These are phyloP conservation scores for Curvularia hawaiiensis DNA, from an alignment of 2,329 filamentous ascomycete genomes.

Conservation along the genomic window DNA sequence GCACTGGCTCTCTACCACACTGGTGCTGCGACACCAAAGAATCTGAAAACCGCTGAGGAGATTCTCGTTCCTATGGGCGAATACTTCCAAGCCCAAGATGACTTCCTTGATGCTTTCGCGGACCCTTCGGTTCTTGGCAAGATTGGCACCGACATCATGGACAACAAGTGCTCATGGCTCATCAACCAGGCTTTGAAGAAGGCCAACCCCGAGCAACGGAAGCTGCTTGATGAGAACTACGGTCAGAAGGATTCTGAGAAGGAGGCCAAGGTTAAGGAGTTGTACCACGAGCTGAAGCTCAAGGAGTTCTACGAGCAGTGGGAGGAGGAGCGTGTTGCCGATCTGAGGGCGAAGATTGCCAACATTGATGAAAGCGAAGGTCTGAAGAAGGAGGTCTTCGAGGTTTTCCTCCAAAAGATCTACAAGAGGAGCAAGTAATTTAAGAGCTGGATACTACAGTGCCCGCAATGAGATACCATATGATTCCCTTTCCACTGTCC, in stretches of 20 bases:
- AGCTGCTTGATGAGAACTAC: slow-evolving; percentile 89
- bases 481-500: not conserved
- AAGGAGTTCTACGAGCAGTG: slow-evolving; percentile 85
- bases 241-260: slow-evolving; percentile 84
- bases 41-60: slow-evolving; percentile 85
- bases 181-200: slow-evolving; percentile 90
- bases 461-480: not conserved
- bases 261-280: slow-evolving; percentile 84
- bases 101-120: slow-evolving; percentile 98
- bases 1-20: slow-evolving; percentile 87
- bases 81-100: slow-evolving; percentile 99
- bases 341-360: slow-evolving; percentile 76
- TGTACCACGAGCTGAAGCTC: slow-evolving; percentile 85
- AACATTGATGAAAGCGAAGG: slow-evolving; percentile 84
- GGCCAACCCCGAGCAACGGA: slow-evolving; percentile 82
- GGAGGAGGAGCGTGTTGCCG: slow-evolving; percentile 84
- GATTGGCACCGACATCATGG: slow-evolving; percentile 97
- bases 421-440: slow-evolving; percentile 94
- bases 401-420: slow-evolving; percentile 91
- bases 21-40: slow-evolving; percentile 81
- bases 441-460: not conserved
- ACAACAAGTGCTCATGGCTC: slow-evolving; percentile 99
- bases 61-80: slow-evolving; percentile 97
- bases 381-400: slow-evolving; percentile 88
- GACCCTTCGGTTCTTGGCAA: slow-evolving; percentile 93